These are phyloP conservation scores for Lasiodiplodia sp. DNA, from an alignment of 2,329 filamentous ascomycete species.

Conservation along the genomic window DNA sequence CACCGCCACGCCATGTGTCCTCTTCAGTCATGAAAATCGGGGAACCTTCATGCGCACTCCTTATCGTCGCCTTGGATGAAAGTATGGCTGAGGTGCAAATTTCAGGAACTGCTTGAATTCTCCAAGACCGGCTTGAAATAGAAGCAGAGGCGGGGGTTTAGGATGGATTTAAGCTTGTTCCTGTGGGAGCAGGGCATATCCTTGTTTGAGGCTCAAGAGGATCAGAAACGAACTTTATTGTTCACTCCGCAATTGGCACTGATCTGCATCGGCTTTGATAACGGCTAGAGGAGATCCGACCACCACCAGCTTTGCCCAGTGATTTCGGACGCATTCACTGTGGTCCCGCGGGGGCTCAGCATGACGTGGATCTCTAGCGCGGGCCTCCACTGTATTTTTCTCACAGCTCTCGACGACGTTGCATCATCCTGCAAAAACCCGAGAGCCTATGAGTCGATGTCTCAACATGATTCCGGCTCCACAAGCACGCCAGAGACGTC, in stretches of 20 bases:
- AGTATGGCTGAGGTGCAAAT: not conserved
- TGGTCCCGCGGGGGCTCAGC: not conserved
- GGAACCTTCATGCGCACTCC: not conserved
- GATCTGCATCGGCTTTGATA: not conserved
- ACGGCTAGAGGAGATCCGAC: constrained; percentile 2
- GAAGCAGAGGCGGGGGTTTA: not conserved
- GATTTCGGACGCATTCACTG: not conserved
- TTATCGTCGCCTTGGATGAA: not conserved
- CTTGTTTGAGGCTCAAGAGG: not conserved
- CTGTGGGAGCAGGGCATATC: not conserved
- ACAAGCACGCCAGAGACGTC: not conserved
- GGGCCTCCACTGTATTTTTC: not conserved
- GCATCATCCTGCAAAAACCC: not conserved
- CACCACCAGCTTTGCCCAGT: not conserved
- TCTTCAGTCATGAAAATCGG: not conserved
- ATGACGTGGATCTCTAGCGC: not conserved
- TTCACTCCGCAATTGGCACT: not conserved
- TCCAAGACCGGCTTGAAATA: not conserved
- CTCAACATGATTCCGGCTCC: not conserved
- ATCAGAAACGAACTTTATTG: not conserved
- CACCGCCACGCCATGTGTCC: not conserved
- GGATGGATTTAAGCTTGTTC: not conserved
- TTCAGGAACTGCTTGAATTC: not conserved
- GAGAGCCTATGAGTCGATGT: not conserved
- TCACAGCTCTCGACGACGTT: not conserved